Percentiles rank a stretch among this genome's conserved stretches.
These are phyloP conservation scores for Beta macrorhiza DNA, from an alignment of 179 eudicot genomes.

Conservation along the genomic window DNA sequence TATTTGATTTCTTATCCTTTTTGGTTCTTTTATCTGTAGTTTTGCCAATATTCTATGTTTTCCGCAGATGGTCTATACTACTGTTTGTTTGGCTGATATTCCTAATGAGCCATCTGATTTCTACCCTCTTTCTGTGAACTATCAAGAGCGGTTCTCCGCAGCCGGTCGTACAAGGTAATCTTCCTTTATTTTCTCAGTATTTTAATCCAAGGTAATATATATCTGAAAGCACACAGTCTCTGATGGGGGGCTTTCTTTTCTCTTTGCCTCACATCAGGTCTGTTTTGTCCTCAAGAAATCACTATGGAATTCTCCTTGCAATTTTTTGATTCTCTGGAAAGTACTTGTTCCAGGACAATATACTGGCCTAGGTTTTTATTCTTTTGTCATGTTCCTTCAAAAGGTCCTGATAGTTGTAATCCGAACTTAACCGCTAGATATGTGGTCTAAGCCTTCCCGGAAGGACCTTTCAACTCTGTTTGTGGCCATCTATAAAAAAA, in stretches of 20 bases:
- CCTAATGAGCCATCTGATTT: constrained; percentile 98
- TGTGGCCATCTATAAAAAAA: not conserved
- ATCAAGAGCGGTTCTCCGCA: constrained; percentile 99
- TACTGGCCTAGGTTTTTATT: not conserved
- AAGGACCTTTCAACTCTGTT: constrained; percentile 3
- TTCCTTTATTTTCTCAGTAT: not conserved
- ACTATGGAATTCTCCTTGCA: not conserved
- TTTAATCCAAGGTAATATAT: not conserved
- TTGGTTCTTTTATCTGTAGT: constrained; percentile 2
- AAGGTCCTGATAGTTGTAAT: constrained; percentile 4
- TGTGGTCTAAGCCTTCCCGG: constrained; percentile 2
- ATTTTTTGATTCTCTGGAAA: not conserved
- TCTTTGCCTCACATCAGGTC: not conserved
- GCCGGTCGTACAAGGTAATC: constrained; percentile 94
- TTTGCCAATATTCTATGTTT: constrained; percentile 21
- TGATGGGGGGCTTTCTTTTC: not conserved
- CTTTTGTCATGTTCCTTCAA: not conserved
- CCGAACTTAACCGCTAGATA: constrained; percentile 3
- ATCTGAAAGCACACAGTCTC: not conserved
- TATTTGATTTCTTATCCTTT: constrained; percentile 9
- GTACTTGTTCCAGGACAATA: not conserved
- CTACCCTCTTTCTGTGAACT: constrained; percentile 87
- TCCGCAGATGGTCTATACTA: constrained; percentile 80
- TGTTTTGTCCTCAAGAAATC: not conserved
- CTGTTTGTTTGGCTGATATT: constrained; percentile 86